Conservation (phyloP, 257 asterid genomes). For the Solanum ossicruentum region DNA sequence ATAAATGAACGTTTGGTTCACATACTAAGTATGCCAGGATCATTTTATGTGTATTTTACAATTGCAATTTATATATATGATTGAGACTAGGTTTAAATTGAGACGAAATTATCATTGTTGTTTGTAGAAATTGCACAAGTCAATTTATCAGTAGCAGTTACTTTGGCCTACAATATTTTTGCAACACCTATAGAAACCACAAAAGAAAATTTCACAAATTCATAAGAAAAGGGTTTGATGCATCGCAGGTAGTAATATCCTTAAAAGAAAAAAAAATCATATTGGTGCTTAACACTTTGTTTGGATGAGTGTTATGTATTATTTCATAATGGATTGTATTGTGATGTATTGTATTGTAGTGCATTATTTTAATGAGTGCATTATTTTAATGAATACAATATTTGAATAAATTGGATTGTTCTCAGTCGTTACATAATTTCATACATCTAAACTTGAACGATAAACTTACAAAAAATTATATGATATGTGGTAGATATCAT, state of each 20-base stretch:
- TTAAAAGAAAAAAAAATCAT: not conserved
- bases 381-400: too few relatives aligned
- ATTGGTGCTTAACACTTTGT: not conserved
- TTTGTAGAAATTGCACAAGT: not conserved
- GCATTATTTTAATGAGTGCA: too few relatives aligned
- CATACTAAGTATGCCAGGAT: not conserved
- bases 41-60: not conserved
- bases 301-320: too few relatives aligned
- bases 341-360: too few relatives aligned
- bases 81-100: not conserved
- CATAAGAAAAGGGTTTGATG: not conserved
- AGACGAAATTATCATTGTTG: not conserved
- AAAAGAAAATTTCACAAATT: not conserved
- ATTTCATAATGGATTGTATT: too few relatives aligned
- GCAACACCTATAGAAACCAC: not conserved
- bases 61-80: not conserved
- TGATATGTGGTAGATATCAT: too few relatives aligned
- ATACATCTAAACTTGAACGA: too few relatives aligned
- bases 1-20: not conserved
- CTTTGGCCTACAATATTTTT: not conserved
- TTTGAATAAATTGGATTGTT: too few relatives aligned
- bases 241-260: not conserved
- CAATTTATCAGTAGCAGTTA: not conserved
- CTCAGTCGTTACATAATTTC: too few relatives aligned
- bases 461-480: too few relatives aligned